These are phyloP conservation scores for Polytrichum formosum DNA, from an alignment of 225 moss, liverwort and hornwort genomes.

Conservation along the genomic window DNA sequence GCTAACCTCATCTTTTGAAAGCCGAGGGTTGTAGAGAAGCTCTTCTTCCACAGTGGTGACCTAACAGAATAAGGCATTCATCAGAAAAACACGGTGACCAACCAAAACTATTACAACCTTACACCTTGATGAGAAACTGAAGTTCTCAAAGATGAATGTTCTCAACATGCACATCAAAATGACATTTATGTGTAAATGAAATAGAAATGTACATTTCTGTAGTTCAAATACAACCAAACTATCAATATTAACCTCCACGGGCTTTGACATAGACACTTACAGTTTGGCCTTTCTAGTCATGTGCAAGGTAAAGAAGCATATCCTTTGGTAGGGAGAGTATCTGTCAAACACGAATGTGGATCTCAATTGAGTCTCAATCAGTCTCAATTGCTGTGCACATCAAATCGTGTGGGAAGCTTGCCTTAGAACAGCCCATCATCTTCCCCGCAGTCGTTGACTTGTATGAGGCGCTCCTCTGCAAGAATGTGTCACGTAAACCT, in stretches of 20 bases:
- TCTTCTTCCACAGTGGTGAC: slow-evolving; percentile 80
- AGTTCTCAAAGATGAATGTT: too few species aligned
- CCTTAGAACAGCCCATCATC: too few species aligned
- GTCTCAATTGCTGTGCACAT: too few species aligned
- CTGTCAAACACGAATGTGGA: slow-evolving; percentile 19
- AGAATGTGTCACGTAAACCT: too few species aligned
- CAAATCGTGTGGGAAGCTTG: too few species aligned
- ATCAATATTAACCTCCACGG: background rate
- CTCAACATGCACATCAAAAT: too few species aligned
- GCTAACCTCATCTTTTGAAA: slow-evolving; percentile 60
- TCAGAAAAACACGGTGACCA: background rate
- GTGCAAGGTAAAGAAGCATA: slow-evolving; percentile 69
- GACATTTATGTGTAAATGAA: too few species aligned
- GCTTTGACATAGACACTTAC: slow-evolving; percentile 29
- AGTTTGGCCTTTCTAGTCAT: slow-evolving; percentile 77
- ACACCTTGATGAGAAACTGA: too few species aligned
- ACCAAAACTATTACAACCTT: background rate
- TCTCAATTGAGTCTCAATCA: too few species aligned
- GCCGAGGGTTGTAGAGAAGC: slow-evolving; percentile 51
- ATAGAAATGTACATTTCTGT: too few species aligned
- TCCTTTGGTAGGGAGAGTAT: slow-evolving; percentile 70
- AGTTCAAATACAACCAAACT: background rate
- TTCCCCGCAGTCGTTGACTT: too few species aligned
- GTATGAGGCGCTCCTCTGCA: too few species aligned
- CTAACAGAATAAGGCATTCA: slow-evolving; percentile 5